Base-by-base conservation (phyloP, 2,329 filamentous ascomycete genomes). In the Penicillium sp. region DNA sequence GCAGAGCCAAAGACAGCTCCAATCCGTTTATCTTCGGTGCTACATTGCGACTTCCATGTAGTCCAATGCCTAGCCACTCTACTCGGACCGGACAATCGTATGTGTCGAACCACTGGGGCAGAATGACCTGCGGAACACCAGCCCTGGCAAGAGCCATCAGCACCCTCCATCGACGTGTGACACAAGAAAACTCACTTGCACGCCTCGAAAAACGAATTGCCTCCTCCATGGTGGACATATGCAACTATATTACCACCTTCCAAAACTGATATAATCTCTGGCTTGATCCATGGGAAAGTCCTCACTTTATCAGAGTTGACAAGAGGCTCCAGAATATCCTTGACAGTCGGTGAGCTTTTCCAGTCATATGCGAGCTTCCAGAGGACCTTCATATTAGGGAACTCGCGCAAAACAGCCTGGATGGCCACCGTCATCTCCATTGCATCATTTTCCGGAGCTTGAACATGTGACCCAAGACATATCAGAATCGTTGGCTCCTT, bases 181-280 rank as follows among this genome's bases (percentile, higher is more conserved):
- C 4, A 1, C 10, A 6, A 10, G 12, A 3, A 1, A 13, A 64
- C 67, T 58, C 60, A 74, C 73, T 60, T 61, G 45, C 75, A 57
- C 6, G 70, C 70, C 57, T 78, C 75, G 31, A 73, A 67, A 48
- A 68, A 77, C 0, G 72, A 75, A 48, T 73, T 76, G 0, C 74
- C 71, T 3, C 74, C 75, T 7, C 75, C 75, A 49, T 77, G 74
- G 45, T 75, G 69, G 3, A 77, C 62, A 9, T 71, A 66, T 24
- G 69, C 71, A 2, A 65, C 60, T 5, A 77, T 57, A 15, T 66
- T 56, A 0, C 70, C 70, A 3, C 64, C 67, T 26, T 66, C 56
- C 6, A 77, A 45, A 40, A 64, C 21, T 8, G 57, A 54, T 39
- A 58, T 58, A 13, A 60, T 57, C 13, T 61, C 57, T 2, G 56